Evolutionary conservation across 176 grass and related monocot species (phyloP), one percentile per base, ranked within the genome.

Genomic region (Sorghum bicolor): DNA sequence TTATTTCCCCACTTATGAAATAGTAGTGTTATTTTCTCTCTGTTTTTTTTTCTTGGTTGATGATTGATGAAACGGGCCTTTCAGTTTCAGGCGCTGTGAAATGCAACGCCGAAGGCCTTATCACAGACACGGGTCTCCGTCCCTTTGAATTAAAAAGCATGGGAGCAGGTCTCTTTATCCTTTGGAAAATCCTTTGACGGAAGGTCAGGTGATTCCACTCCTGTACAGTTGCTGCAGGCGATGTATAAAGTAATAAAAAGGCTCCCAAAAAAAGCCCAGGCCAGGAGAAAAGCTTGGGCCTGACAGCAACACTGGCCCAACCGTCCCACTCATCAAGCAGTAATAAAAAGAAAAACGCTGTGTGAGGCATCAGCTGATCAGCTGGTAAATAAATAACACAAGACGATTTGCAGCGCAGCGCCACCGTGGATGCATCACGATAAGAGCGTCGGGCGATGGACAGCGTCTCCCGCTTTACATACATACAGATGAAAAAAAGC

Each of bases 291-390:
- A 30, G 40, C 63, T 60, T 20, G 12, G 8, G 37, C 52, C 32
- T 60, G 84, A 90, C 67, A 90, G 80, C 84, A 79, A 78, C 79
- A 19, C 15, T 4, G 72, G 79, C 79, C 62, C 74, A 86, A 60
- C 66, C 79, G 34, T 73, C 41, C 66, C 33, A 60, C 41, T 48
- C 45, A 47, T 58, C 20, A 77, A 37, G 14, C 25, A 40, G 72
- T 57, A 10, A 19, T 0, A 22, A 9, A 75, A 17, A 74, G 36
- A 62, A 75, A 69, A 84, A 48, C 6, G 75, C 6, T 0, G 1
- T 0, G 1, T 13, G 67, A 6, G 67, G 20, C 37, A 41, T 41
- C 41, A 15, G 44, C 44, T 47, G 14, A 50, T 0, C 40, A 33
- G 15, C 57, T 61, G 6, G 6, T 22, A 20, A 50, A 6, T 6